These are phyloP conservation scores for Pseudocercospora eumusae DNA, from an alignment of 2,329 filamentous ascomycete genomes.

Conservation along the genomic window DNA sequence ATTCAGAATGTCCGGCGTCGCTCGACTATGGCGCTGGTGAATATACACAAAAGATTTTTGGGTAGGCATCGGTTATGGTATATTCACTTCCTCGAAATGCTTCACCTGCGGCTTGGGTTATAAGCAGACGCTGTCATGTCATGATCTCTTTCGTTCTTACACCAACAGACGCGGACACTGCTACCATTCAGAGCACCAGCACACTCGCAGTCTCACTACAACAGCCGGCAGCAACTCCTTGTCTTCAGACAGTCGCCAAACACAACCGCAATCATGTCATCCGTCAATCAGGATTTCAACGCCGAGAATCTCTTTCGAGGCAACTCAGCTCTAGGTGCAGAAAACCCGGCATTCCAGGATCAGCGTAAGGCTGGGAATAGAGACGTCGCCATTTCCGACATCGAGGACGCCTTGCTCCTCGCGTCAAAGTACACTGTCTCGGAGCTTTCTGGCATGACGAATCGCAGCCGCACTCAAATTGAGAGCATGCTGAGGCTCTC, in stretches of 20 bases:
- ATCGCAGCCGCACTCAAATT: not conserved
- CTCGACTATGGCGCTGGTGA: not conserved
- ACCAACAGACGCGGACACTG: no score
- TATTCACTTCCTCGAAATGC: not conserved
- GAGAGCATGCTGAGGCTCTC: not conserved
- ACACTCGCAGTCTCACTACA: no score
- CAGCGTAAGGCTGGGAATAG: not conserved
- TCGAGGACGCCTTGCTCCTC: not conserved
- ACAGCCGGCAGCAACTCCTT: not conserved
- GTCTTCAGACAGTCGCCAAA: not conserved
- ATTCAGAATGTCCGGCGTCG: not conserved
- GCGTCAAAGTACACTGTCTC: not conserved
- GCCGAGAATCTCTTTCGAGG: not conserved
- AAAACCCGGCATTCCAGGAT: not conserved
- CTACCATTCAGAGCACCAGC: no score
- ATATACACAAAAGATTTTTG: not conserved
- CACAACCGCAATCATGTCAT: not conserved
- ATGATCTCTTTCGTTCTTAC: no score
- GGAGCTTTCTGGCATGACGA: not conserved
- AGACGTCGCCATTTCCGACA: not conserved
- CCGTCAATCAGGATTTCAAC: not conserved
- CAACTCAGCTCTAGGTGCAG: not conserved
- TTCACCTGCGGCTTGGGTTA: not conserved
- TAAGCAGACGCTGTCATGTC: not conserved
- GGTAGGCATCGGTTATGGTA: not conserved